phyloP scores from a whole-genome alignment of 495 filamentous ascomycete species.

The Daldinia concentrica region DNA sequence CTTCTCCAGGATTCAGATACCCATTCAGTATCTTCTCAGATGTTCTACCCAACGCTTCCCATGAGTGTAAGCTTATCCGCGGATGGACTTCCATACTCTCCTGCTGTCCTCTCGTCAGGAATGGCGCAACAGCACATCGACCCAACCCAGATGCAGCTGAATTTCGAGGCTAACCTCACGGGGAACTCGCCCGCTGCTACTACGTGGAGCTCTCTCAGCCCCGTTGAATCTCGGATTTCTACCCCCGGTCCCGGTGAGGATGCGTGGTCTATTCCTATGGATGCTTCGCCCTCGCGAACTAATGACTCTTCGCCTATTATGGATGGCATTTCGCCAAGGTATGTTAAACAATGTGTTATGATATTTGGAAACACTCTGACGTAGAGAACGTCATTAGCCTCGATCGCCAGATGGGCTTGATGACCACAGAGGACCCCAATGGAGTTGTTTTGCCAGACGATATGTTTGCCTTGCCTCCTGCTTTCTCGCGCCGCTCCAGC shows the following conservation, averaged over 20 bases:
- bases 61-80: constrained; percentile 49
- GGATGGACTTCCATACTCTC: constrained; percentile 56
- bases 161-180: constrained; percentile 54
- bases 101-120: constrained; percentile 48
- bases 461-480: constrained; percentile 54
- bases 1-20: constrained; percentile 58
- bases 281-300: constrained; percentile 55
- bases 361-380: constrained; percentile 42
- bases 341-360: constrained; percentile 46
- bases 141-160: constrained; percentile 55
- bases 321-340: constrained; percentile 60
- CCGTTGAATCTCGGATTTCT: constrained; percentile 58
- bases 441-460: constrained; percentile 53
- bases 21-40: constrained; percentile 54
- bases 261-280: constrained; percentile 56
- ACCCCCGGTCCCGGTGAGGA: constrained; percentile 59
- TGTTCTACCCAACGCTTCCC: constrained; percentile 53
- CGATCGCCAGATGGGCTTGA: constrained; percentile 51
- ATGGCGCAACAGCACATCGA: constrained; percentile 54
- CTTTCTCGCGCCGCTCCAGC: constrained; percentile 58
- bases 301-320: constrained; percentile 58
- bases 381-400: constrained; percentile 44
- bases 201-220: constrained; percentile 61
- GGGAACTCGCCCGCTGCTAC: constrained; percentile 54
- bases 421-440: constrained; percentile 55